Evolutionary conservation across 1,139 yeast species (phyloP).

Genomic region (Meyerozyma athensensis): DNA sequence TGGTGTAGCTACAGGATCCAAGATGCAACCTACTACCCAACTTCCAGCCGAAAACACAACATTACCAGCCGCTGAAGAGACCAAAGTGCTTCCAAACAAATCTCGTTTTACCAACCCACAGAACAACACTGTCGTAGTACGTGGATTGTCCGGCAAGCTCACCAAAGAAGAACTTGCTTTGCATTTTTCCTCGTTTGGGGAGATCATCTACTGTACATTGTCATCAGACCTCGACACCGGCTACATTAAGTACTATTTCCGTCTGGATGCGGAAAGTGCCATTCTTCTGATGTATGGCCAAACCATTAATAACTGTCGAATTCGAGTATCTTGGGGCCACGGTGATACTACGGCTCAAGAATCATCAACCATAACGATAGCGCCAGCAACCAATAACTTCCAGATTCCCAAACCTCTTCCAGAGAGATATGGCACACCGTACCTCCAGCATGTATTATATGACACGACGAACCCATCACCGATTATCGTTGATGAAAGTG

Average conservation of each 20-base stretch:
- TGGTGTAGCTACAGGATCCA: conserved; percentile 28
- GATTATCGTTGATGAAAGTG: conserved; percentile 18
- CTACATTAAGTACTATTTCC: conserved; percentile 22
- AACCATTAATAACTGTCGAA: conserved; percentile 25
- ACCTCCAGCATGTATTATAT: conserved; percentile 17
- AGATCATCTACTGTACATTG: conserved; percentile 23
- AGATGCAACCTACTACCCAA: neutral
- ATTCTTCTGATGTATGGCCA: conserved; percentile 29
- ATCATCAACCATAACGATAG: conserved; percentile 6
- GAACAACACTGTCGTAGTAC: conserved; percentile 29
- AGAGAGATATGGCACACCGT: conserved; percentile 12
- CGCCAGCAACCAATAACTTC: neutral
- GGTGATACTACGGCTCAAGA: conserved; percentile 8
- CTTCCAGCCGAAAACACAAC: conserved; percentile 5
- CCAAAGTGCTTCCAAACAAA: neutral
- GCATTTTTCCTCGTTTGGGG: conserved; percentile 33
- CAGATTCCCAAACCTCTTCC: neutral
- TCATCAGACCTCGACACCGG: conserved; percentile 21
- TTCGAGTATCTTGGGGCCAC: conserved; percentile 33
- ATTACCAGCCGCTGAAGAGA: neutral
- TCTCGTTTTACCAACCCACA: conserved; percentile 28
- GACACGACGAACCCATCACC: conserved; percentile 11
- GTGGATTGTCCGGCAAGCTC: conserved; percentile 26
- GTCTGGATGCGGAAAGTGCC: conserved; percentile 37
- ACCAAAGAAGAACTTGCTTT: conserved; percentile 27